Base-by-base conservation (phyloP, 768 basidiomycete genomes). In the Podaxis sp. region DNA sequence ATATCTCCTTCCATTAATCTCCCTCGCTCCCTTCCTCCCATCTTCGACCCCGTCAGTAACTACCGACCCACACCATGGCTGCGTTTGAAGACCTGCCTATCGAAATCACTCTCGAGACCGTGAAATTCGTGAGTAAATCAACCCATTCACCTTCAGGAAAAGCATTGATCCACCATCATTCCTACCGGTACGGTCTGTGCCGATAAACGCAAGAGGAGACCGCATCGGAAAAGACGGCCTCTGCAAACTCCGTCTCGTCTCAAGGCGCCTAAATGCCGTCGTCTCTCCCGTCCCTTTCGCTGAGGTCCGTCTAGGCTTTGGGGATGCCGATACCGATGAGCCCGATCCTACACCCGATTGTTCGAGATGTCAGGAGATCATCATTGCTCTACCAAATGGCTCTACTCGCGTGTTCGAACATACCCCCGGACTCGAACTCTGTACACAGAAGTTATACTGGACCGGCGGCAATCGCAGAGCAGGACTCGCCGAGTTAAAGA, bases 1-100 rank as follows among this genome's bases (percentile, higher is more conserved):
- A 75, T 88, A 96, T 71, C 84, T 79, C 70, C 87, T 84, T 19
- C 93, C 94, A 62, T 87, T 82, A 65, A 95, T 87, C 66, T 87
- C 89, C 51, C 87, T 81, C 12, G 80, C 77, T 74, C 96, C 93
- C 72, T 95, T 91, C 71, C 82, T 82, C 30, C 30, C 9, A 33
- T 2, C 8, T 33, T 33, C 30, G 30, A 9, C 8, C 9, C 30
- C 30, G 30, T 9, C 9, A 33, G 30, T 33, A 33, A 33, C 9
- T 33, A 9, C 30, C 30, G 9, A 9, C 12, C 15, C 6, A 12
- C 28, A 48, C 17, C 42, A 36, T 48, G 44, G 4, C 17, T 15
- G 46, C 22, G 1, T 28, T 58, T 33, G 40, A 48, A 12, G 57
- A 48, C 28, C 19, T 58, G 4, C 57, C 57, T 11, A 44, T 46